A percentile compares a stretch with the other conserved stretches of the same genome.
Evolutionary conservation across 441 rosid genomes (phyloP).

Genomic region (Pelargonium citronellum): DNA sequence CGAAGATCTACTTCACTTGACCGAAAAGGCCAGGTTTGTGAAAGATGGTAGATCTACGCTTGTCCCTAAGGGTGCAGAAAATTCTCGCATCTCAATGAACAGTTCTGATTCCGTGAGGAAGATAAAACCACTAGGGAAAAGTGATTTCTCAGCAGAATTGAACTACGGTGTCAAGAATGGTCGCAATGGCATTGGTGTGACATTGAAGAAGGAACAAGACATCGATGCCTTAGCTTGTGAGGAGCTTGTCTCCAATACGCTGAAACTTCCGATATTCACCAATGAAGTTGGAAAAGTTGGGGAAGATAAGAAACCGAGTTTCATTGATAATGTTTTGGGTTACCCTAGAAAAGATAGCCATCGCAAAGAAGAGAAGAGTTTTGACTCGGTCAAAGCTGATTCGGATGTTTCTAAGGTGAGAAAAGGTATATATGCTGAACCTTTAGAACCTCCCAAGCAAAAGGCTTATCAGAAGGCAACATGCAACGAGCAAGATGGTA

Average conservation of each 20-base stretch:
- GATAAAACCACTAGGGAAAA: conserved; percentile 42
- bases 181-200: conserved; percentile 27
- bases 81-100: conserved; percentile 26
- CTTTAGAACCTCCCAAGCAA: conserved; percentile 35
- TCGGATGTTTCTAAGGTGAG: conserved; percentile 31
- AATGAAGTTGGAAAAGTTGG: conserved; percentile 46
- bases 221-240: conserved; percentile 41
- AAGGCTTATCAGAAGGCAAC: conserved; percentile 36
- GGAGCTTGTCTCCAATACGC: conserved; percentile 62
- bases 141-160: conserved; percentile 32
- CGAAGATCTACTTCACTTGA: conserved; percentile 40
- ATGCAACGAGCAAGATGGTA: conserved; percentile 33
- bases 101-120: conserved; percentile 38
- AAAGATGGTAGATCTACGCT: conserved; percentile 27
- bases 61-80: conserved; percentile 29
- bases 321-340: conserved; percentile 36
- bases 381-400: conserved; percentile 36
- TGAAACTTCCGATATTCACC: conserved; percentile 54
- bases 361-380: conserved; percentile 38
- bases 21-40: conserved; percentile 28
- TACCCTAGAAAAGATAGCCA: conserved; percentile 40
- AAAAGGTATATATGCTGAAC: conserved; percentile 40
- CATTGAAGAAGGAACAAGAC: conserved; percentile 37
- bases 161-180: conserved; percentile 37
- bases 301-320: conserved; percentile 48